Conservation (phyloP, 306 rosid genomes). For the Medicago lupulina region DNA sequence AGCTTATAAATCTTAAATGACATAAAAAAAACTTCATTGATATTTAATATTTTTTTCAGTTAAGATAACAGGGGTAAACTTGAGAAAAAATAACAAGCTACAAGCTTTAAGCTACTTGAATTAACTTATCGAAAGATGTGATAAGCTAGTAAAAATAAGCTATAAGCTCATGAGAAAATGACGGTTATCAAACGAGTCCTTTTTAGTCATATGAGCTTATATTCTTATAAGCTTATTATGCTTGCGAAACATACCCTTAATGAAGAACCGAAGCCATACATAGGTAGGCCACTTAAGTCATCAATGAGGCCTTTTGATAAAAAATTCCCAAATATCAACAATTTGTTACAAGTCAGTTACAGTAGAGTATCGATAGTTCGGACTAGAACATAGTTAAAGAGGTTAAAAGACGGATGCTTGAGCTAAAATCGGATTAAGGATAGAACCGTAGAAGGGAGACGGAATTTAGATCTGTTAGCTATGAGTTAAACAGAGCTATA, state of each 20-base stretch:
- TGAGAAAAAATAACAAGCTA: too few relatives aligned
- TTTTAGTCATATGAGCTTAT: too few relatives aligned
- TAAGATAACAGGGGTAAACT: too few relatives aligned
- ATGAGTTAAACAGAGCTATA: background rate
- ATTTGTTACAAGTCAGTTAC: background rate
- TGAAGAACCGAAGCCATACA: background rate
- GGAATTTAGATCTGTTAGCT: background rate
- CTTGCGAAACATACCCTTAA: background rate
- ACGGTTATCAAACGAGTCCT: too few relatives aligned
- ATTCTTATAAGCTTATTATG: too few relatives aligned
- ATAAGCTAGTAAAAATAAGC: too few relatives aligned
- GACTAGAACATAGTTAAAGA: background rate
- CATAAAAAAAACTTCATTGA: too few relatives aligned
- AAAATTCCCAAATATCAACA: background rate
- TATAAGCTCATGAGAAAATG: too few relatives aligned
- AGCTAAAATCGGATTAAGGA: slow-evolving; percentile 16
- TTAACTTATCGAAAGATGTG: too few relatives aligned
- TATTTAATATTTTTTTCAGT: too few relatives aligned
- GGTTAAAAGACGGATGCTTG: background rate
- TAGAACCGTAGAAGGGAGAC: background rate
- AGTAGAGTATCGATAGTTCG: background rate
- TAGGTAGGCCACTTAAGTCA: background rate
- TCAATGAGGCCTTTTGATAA: background rate
- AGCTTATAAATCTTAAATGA: too few relatives aligned
- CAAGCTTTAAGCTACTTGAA: too few relatives aligned